Conservation (phyloP, 306 rosid species). For the Trichosanthes truncata region DNA sequence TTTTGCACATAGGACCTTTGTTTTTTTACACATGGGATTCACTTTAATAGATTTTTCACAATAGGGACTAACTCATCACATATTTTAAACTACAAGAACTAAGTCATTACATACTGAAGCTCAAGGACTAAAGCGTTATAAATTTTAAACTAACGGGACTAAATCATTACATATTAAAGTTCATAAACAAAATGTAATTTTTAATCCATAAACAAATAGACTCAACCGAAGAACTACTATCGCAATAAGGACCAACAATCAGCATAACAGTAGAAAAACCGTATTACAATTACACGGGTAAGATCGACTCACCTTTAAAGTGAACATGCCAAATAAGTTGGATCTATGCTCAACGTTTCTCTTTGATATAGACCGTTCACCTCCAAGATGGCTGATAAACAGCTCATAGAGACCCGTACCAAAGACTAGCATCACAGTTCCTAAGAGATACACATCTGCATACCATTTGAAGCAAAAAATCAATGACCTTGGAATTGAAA, state of each 20-base stretch:
- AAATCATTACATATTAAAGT: neutral
- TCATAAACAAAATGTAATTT: neutral
- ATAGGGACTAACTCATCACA: neutral
- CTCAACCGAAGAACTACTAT: neutral
- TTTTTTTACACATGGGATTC: neutral
- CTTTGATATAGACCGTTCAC: constrained; percentile 29
- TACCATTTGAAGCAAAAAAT: constrained; percentile 14
- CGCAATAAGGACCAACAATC: neutral
- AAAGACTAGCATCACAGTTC: constrained; percentile 96
- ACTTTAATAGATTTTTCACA: neutral
- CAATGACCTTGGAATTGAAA: neutral
- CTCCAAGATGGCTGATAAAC: constrained; percentile 71
- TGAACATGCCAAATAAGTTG: constrained; percentile 70
- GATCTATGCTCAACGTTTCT: constrained; percentile 40
- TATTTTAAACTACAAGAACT: neutral
- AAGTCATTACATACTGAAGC: neutral
- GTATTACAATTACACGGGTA: neutral
- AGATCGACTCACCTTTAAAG: constrained; percentile 49
- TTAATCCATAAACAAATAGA: neutral
- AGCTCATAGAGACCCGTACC: constrained; percentile 98
- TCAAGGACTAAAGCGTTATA: neutral
- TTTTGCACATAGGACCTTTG: neutral
- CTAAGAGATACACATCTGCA: constrained; percentile 83
- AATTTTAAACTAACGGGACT: neutral
- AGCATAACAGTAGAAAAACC: neutral